A percentile compares a stretch with the other conserved stretches of the same genome.
Evolutionary conservation across 2,329 filamentous ascomycete genomes (phyloP).

Genomic region (Thelonectria olida): DNA sequence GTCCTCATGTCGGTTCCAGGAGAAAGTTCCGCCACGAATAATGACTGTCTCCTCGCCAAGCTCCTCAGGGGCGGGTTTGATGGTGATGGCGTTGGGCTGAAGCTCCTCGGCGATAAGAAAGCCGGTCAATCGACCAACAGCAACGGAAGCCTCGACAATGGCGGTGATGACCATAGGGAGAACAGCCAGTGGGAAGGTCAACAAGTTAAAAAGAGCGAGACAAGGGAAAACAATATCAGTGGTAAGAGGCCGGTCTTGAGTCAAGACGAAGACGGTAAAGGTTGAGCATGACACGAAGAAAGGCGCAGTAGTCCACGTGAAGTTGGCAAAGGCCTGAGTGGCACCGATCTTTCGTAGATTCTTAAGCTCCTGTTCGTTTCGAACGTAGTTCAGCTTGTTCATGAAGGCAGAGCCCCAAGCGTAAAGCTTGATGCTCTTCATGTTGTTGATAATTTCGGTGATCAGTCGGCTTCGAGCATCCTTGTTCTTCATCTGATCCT

Average conservation of each 20-base stretch:
- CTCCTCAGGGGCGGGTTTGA: constrained; percentile 75
- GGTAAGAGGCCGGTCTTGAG: constrained; percentile 80
- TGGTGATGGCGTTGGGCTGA: constrained; percentile 81
- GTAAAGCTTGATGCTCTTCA: constrained; percentile 99
- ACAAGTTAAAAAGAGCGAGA: constrained; percentile 89
- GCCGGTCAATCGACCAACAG: constrained; percentile 83
- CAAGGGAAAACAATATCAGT: constrained; percentile 97
- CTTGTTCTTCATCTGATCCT: constrained; percentile 99
- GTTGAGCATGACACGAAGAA: constrained; percentile 98
- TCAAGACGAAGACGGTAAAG: constrained; percentile 93
- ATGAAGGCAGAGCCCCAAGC: constrained; percentile 98
- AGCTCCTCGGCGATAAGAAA: constrained; percentile 91
- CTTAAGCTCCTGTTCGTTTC: constrained; percentile 95
- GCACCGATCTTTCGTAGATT: constrained; percentile 96
- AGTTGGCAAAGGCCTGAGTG: constrained; percentile 92
- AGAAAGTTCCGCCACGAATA: constrained; percentile 87
- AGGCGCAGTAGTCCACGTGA: constrained; percentile 97
- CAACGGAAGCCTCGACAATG: constrained; percentile 95
- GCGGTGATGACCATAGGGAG: constrained; percentile 98
- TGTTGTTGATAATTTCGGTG: constrained; percentile 98
- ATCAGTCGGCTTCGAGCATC: constrained; percentile 91
- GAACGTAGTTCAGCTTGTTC: constrained; percentile 94
- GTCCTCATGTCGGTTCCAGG: constrained; percentile 87
- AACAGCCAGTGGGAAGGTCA: constrained; percentile 93
- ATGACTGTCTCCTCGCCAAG: constrained; percentile 86